These are phyloP conservation scores for Bolboschoenoplectus hybrid DNA, from an alignment of 202 grass and related monocot species.

Conservation along the genomic window DNA sequence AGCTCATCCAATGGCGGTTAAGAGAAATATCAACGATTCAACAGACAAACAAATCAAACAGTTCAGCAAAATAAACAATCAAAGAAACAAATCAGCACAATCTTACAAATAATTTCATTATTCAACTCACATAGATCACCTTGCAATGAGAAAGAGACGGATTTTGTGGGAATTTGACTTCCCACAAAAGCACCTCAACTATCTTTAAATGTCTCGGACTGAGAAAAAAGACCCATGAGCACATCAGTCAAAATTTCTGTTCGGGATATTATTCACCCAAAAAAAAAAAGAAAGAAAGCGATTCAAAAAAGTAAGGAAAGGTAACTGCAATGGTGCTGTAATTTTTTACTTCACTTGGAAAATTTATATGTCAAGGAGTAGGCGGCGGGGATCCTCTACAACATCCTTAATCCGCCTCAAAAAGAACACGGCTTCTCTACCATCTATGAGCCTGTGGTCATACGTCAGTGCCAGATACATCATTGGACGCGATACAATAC, in stretches of 20 bases:
- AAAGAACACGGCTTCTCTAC: constrained; percentile 96
- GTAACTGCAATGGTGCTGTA: constrained; percentile 12
- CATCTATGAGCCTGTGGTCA: constrained; percentile 91
- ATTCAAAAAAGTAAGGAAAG: constrained; percentile 31
- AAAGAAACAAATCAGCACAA: not conserved
- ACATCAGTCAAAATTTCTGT: constrained; percentile 69
- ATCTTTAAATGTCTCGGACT: constrained; percentile 24
- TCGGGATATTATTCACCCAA: constrained; percentile 66
- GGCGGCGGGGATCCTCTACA: constrained; percentile 83
- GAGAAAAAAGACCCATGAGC: constrained; percentile 45
- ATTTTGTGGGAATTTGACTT: constrained; percentile 37
- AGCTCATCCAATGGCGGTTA: not conserved
- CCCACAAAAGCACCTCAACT: constrained; percentile 42
- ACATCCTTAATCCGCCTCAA: constrained; percentile 93
- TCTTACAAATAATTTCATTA: not conserved
- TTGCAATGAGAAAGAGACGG: constrained; percentile 40
- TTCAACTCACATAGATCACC: constrained; percentile 15
- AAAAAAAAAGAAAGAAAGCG: constrained; percentile 40
- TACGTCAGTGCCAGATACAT: constrained; percentile 97
- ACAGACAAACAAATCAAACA: not conserved
- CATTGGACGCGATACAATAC: constrained; percentile 72
- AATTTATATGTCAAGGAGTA: constrained; percentile 84
- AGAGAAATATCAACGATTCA: not conserved
- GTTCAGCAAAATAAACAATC: not conserved
- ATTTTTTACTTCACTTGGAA: not conserved